These are phyloP conservation scores for Trichoderma aggressivum DNA, from an alignment of 2,329 filamentous ascomycete genomes.

Conservation along the genomic window DNA sequence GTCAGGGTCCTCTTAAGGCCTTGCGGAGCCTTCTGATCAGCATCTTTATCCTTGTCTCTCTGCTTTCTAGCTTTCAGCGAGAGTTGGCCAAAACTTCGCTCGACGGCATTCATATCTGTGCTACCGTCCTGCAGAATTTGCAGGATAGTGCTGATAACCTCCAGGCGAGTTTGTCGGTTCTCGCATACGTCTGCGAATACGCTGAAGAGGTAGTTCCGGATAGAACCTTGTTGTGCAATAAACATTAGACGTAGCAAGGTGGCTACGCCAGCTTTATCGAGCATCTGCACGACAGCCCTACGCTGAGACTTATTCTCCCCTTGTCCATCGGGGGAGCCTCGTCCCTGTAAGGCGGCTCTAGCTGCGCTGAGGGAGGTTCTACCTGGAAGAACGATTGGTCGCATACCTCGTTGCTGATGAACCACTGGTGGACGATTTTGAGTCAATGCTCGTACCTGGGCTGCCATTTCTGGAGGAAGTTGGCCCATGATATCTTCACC, in stretches of 20 bases:
- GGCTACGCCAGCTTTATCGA: constrained; percentile 92
- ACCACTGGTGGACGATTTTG: constrained; percentile 37
- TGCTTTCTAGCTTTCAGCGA: constrained; percentile 86
- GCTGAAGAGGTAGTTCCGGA: constrained; percentile 77
- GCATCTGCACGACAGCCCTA: constrained; percentile 87
- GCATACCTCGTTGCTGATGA: constrained; percentile 30
- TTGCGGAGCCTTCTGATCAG: constrained; percentile 72
- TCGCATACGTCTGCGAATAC: constrained; percentile 90
- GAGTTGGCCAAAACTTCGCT: constrained; percentile 90
- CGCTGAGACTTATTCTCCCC: constrained; percentile 64
- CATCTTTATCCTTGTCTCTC: constrained; percentile 59
- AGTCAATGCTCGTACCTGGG: constrained; percentile 73
- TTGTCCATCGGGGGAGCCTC: constrained; percentile 38
- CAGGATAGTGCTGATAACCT: constrained; percentile 88
- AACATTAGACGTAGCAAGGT: constrained; percentile 99
- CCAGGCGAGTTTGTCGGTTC: constrained; percentile 91
- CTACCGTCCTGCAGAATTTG: constrained; percentile 96
- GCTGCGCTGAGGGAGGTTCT: constrained; percentile 30
- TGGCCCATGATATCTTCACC: constrained; percentile 82
- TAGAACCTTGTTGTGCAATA: constrained; percentile 83
- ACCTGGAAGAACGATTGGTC: constrained; percentile 31
- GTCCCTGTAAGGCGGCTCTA: constrained; percentile 22
- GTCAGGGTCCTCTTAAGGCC: constrained; percentile 72
- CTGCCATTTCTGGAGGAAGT: constrained; percentile 79
- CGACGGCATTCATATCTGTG: constrained; percentile 86